Base-by-base conservation (phyloP, 768 basidiomycete genomes). In the Amanita jacksonii region DNA sequence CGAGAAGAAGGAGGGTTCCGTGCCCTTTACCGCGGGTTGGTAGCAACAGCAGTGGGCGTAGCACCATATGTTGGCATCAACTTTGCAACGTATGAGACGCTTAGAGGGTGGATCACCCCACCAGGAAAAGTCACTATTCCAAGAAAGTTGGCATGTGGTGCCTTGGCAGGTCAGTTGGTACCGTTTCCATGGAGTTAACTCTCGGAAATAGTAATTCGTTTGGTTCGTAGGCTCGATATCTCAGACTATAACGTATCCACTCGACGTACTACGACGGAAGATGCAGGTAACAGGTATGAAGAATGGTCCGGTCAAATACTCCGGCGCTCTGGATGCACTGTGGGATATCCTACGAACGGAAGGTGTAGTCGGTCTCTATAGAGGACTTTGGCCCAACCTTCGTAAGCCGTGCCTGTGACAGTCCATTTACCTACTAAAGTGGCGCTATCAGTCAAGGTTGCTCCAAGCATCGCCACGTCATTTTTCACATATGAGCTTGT, bases 241-340 rank as follows among this genome's bases (percentile, higher is more conserved):
- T 9, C 90, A 97, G 61, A 89, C 91, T 39, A 62, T 97, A 53
- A 97, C 93, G 4, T 97, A 94, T 60, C 94, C 94, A 7, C 88
- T 96, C 55, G 94, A 99, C 59, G 88, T 98, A 4, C 62, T 98
- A 47, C 74, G 94, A 37, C 74, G 94, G 49, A 94, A 97, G 70
- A 91, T 98, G 84, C 94, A 98, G 61, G 87, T 94, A 47, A 74
- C 79, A 4, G 89, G 89, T 9, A 82, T 92, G 79, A 63, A 73
- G 52, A 68, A 64, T 9, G 73, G 72, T 13, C 67, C 71, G 36
- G 66, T 78, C 52, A 79, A 79, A 61, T 93, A 91, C 62, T 78
- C 64, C 33, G 86, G 88, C 7, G 92, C 90, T 5, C 46, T 89
- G 25, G 82, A 92, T 59, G 91, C 88, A 7, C 61, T 92, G 51